Conservation (phyloP, 2,329 filamentous ascomycete species). For the Shiraia bambusicola region DNA sequence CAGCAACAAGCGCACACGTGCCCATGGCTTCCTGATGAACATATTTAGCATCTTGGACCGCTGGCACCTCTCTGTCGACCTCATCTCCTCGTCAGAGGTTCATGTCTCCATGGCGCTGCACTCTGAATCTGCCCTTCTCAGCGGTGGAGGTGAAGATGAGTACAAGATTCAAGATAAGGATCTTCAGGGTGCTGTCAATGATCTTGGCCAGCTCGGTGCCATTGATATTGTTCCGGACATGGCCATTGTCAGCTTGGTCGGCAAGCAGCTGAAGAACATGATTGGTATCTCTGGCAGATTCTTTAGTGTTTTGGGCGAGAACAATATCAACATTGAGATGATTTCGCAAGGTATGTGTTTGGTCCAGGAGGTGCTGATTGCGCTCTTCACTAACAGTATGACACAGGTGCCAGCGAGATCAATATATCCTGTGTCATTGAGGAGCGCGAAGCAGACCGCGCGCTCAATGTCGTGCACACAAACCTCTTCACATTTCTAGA, state of each 20-base stretch:
- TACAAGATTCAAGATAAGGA: conserved; percentile 51
- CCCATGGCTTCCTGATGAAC: conserved; percentile 91
- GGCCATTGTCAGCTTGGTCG: conserved; percentile 93
- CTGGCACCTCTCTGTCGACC: conserved; percentile 85
- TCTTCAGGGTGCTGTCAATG: conserved; percentile 58
- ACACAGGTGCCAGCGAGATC: conserved; percentile 91
- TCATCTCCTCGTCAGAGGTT: conserved; percentile 95
- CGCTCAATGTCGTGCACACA: conserved; percentile 94
- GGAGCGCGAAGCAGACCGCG: conserved; percentile 83
- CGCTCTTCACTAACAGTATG: background rate
- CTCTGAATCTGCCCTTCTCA: conserved; percentile 63
- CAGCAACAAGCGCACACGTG: conserved; percentile 93
- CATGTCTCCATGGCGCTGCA: conserved; percentile 98
- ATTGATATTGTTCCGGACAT: conserved; percentile 89
- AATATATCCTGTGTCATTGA: conserved; percentile 99
- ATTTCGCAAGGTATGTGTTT: conserved; percentile 81
- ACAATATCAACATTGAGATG: conserved; percentile 98
- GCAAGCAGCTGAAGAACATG: conserved; percentile 98
- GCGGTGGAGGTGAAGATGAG: conserved; percentile 50
- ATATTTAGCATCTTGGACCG: conserved; percentile 91
- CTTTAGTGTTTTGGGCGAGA: conserved; percentile 91
- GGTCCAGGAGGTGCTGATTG: background rate
- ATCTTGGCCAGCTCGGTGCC: conserved; percentile 78
- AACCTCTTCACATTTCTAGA: conserved; percentile 96
- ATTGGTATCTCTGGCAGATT: conserved; percentile 85